phyloP scores from a whole-genome alignment of 345 rosid species.

The Dovyalis caffra region DNA sequence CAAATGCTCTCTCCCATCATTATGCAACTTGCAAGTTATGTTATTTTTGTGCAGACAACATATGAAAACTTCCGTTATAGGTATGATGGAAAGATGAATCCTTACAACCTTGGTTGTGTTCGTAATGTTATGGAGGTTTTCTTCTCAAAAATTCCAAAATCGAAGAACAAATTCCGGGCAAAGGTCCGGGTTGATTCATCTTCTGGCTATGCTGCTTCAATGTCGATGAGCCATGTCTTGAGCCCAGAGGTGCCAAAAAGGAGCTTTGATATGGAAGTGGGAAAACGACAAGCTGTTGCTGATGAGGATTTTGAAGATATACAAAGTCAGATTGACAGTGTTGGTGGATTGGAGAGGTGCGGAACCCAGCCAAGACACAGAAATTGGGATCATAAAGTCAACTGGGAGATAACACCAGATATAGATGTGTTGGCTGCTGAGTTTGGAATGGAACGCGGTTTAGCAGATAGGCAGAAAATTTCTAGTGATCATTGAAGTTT shows the following conservation, averaged over 20 bases:
- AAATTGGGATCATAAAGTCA: constrained; percentile 28
- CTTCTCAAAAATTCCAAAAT: constrained; percentile 51
- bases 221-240: constrained; percentile 30
- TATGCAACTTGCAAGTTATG: not conserved
- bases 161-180: constrained; percentile 56
- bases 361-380: constrained; percentile 44
- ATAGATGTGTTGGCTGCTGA: constrained; percentile 38
- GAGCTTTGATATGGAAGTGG: constrained; percentile 45
- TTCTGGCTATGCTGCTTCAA: constrained; percentile 28
- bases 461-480: constrained; percentile 30
- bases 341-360: constrained; percentile 54
- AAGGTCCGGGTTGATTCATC: constrained; percentile 42
- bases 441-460: constrained; percentile 42
- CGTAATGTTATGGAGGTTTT: constrained; percentile 46
- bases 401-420: constrained; percentile 52
- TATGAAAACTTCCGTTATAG: constrained; percentile 78
- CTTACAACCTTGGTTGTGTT: constrained; percentile 51
- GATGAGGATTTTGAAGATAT: constrained; percentile 65
- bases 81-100: constrained; percentile 66
- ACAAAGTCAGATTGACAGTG: constrained; percentile 46
- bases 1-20: not conserved
- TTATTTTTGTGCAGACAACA: constrained; percentile 62
- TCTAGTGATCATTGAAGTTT: constrained; percentile 20
- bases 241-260: constrained; percentile 44
- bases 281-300: constrained; percentile 54